Conservation (phyloP, 768 basidiomycete species). For the Dioszegia hungarica region DNA sequence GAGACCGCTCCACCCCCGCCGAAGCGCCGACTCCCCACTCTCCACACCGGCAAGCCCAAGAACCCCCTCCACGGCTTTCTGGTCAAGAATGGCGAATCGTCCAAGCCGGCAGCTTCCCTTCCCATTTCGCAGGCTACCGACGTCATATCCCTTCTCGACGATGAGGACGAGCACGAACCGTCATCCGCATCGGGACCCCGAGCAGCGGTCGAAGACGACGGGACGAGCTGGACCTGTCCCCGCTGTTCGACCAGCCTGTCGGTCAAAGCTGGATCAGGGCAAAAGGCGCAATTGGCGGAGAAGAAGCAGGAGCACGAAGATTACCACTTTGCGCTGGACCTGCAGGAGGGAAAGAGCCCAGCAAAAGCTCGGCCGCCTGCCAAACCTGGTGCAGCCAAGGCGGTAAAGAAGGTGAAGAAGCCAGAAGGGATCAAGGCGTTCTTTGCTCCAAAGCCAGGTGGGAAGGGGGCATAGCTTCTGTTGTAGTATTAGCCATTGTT, state of each 20-base stretch:
- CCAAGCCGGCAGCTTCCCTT: background rate
- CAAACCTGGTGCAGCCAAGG: conserved; percentile 9
- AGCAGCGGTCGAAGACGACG: no score
- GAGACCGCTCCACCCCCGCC: conserved; percentile 19
- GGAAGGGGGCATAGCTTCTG: background rate
- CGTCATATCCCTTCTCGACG: conserved; percentile 3
- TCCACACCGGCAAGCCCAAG: conserved; percentile 33
- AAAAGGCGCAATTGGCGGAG: conserved; percentile 15
- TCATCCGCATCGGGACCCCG: background rate
- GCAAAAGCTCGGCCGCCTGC: background rate
- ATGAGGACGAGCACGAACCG: conserved; percentile 1
- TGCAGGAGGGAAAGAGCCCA: conserved; percentile 53
- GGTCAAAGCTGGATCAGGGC: conserved; percentile 16
- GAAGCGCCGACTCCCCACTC: conserved; percentile 33
- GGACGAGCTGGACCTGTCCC: conserved; percentile 46
- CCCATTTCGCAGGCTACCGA: background rate
- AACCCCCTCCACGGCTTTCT: conserved; percentile 29
- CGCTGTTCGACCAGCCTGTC: conserved; percentile 49
- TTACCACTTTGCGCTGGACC: conserved; percentile 78
- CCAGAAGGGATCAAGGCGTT: conserved; percentile 46
- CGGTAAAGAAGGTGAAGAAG: conserved; percentile 16
- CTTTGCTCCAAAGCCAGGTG: conserved; percentile 27
- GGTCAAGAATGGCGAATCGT: conserved; percentile 19
- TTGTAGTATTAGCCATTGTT: no score
- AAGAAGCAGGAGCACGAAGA: conserved; percentile 70